Evolutionary conservation across 129 eudicot species (phyloP).

Genomic region (Helianthus annuus): HanXRQr2.0-SUNRISE NC_035448.2:122434321-122434820

Average conservation of each 20-base stretch:
- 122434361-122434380: slow-evolving; percentile 5
- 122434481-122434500: neutral
- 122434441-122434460: slow-evolving; percentile 57
- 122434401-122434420: slow-evolving; percentile 86
- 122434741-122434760: no score
- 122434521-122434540: neutral
- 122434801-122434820: no score
- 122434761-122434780: no score
- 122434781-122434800: no score
- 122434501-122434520: neutral
- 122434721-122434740: no score
- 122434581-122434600: slow-evolving; percentile 92
- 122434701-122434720: neutral
- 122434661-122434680: neutral
- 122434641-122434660: slow-evolving; percentile 83
- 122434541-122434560: neutral
- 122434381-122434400: slow-evolving; percentile 68
- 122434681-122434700: neutral
- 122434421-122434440: slow-evolving; percentile 63
- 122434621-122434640: slow-evolving; percentile 79
- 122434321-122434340: neutral
- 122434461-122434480: neutral
- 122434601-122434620: slow-evolving; percentile 74
- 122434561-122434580: slow-evolving; percentile 55
- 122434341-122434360: neutral